Conservation (phyloP, 2,329 filamentous ascomycete genomes). For the Polytolypa hystricis region DNA sequence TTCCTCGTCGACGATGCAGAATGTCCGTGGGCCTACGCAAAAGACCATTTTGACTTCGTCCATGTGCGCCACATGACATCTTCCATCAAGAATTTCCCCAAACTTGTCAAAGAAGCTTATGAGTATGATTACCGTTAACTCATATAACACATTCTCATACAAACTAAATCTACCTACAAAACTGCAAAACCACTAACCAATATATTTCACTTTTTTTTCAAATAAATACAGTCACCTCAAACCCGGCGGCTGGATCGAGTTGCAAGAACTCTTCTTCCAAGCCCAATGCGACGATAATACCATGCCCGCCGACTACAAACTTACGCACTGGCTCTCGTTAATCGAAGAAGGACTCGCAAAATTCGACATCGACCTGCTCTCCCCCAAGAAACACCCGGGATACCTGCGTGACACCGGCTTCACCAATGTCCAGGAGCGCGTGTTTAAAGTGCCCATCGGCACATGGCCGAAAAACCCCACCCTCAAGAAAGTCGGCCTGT, state of each 20-base stretch:
- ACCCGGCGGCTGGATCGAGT: conserved; percentile 23
- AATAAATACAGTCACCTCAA: conserved; percentile 19
- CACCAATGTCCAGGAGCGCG: conserved; percentile 31
- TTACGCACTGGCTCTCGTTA: conserved; percentile 11
- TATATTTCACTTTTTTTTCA: not conserved
- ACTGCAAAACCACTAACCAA: too few relatives aligned
- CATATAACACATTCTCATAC: not conserved
- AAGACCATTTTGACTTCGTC: conserved; percentile 27
- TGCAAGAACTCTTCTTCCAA: conserved; percentile 17
- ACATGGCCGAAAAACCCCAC: conserved; percentile 28
- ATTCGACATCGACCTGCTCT: conserved; percentile 16
- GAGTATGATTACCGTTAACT: conserved; percentile 4
- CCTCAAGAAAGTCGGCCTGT: conserved; percentile 2
- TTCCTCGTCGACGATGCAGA: conserved; percentile 12
- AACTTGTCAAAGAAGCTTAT: conserved; percentile 15
- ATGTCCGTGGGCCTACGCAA: conserved; percentile 40
- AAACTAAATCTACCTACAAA: too few relatives aligned
- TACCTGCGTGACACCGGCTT: conserved; percentile 31
- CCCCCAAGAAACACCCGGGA: conserved; percentile 16
- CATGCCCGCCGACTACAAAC: conserved; percentile 10
- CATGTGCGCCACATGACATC: conserved; percentile 4
- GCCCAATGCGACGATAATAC: conserved; percentile 14
- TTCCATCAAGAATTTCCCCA: conserved; percentile 2
- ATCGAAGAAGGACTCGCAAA: conserved; percentile 11
- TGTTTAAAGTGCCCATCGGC: conserved; percentile 32